Evolutionary conservation across 805 yeast species (phyloP), one percentile per base, ranked within the genome.

Genomic region (Cyberlindnera amylophila): DNA sequence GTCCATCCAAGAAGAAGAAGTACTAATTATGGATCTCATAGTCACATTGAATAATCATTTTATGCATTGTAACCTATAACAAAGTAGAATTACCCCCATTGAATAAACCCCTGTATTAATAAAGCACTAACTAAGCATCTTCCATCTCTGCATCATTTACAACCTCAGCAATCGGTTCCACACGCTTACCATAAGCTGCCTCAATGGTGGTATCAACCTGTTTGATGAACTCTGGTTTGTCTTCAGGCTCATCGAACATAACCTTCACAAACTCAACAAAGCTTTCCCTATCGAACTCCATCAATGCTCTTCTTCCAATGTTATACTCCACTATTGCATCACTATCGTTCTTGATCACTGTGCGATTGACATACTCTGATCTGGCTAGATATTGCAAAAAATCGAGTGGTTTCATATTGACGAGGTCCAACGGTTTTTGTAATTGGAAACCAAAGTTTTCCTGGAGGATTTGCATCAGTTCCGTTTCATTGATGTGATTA

Each of bases 1-100:
- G 97, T 60, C 95, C 93, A 12, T 52, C 66, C 17, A 73, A 69
- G 54, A 45, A 45, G 45, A 47, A 34, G 38, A 44, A 42, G 37
- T 44, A 43, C 24, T 46, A 23, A 32, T 7, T 21, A 21, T 21
- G 24, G 24, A 21, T 21, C 24, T 21, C 6, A 21, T 6, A 21
- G 24, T 21, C 9, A 21, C 24, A 21, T 21, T 6, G 9, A 21
- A 21, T 6, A n/a, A n/a, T n/a, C n/a, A n/a, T n/a, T n/a, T n/a
- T n/a, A n/a, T n/a, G n/a, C n/a, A n/a, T n/a, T n/a, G n/a, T n/a
- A n/a, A n/a, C n/a, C n/a, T n/a, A n/a, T n/a, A n/a, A n/a, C n/a
- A n/a, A n/a, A n/a, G n/a, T 21, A 21, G 24, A 21, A 21, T 21
- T 6, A 9, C 24, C 9, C 9, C 24, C 24, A 21, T 21, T 9